phyloP scores from a whole-genome alignment of 768 basidiomycete species.

The Lentinus tigrinus region DNA sequence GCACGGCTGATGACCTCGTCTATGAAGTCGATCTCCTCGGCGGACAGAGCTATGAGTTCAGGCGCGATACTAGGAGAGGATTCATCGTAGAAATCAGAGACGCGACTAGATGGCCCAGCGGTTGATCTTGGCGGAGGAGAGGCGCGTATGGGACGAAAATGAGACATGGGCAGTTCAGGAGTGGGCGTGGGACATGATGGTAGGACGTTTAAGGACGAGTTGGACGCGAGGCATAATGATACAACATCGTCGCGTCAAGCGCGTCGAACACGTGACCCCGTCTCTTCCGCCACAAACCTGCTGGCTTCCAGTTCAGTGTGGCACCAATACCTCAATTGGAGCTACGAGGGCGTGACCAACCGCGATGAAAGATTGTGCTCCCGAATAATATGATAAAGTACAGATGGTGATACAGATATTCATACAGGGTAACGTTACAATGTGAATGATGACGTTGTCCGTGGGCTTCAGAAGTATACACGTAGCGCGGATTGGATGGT shows the following conservation, averaged over 20 bases:
- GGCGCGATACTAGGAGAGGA: constrained; percentile 23
- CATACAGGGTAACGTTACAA: neutral
- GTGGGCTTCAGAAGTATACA: constrained; percentile 55
- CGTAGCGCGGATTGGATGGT: constrained; percentile 51
- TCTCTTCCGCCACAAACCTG: neutral
- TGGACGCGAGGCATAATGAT: neutral
- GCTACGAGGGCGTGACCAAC: too few relatives aligned
- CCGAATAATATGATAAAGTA: neutral
- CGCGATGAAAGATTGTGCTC: too few relatives aligned
- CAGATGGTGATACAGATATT: neutral
- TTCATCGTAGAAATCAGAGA: constrained; percentile 14
- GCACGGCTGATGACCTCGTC: constrained; percentile 74
- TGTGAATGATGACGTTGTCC: neutral
- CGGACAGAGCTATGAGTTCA: constrained; percentile 31
- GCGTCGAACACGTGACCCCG: constrained; percentile 16
- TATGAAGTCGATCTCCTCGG: constrained; percentile 63
- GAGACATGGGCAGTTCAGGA: constrained; percentile 25
- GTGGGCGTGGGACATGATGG: constrained; percentile 7
- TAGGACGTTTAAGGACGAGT: neutral
- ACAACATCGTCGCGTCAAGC: constrained; percentile 13
- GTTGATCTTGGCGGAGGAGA: constrained; percentile 31
- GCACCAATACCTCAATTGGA: too few relatives aligned
- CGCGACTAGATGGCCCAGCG: constrained; percentile 4
- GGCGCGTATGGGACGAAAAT: constrained; percentile 33
- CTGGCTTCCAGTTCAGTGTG: neutral